phyloP scores from a whole-genome alignment of 805 yeast genomes.

The Komagataella pastoris region DNA sequence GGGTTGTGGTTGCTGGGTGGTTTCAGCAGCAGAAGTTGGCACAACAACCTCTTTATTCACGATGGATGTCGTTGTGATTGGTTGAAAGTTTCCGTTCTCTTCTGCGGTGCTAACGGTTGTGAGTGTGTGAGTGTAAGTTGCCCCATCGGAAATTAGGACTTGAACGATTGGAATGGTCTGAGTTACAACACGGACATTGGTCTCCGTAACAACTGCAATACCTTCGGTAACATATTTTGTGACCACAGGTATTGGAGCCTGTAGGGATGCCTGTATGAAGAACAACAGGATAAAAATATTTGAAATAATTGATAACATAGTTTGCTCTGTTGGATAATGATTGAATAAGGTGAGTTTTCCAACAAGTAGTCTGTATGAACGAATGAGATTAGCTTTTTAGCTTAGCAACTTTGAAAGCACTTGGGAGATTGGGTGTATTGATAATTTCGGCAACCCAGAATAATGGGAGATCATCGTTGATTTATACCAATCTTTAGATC shows the following conservation, averaged over 20 bases:
- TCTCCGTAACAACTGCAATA: slow-evolving; percentile 17
- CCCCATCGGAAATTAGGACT: slow-evolving; percentile 36
- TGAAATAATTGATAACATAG: neutral
- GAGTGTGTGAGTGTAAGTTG: slow-evolving; percentile 33
- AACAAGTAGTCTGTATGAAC: slow-evolving; percentile 1
- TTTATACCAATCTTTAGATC: slow-evolving; percentile 12
- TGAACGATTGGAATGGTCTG: slow-evolving; percentile 38
- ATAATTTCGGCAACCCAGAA: neutral
- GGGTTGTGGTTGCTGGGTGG: slow-evolving; percentile 2
- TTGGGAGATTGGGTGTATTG: neutral
- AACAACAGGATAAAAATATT: neutral
- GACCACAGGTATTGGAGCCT: slow-evolving; percentile 8
- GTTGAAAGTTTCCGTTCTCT: slow-evolving; percentile 4
- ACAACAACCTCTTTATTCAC: slow-evolving; percentile 7
- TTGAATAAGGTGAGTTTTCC: neutral
- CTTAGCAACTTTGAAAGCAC: neutral
- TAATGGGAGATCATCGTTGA: slow-evolving; percentile 3
- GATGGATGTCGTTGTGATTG: slow-evolving; percentile 8
- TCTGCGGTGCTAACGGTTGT: slow-evolving; percentile 20
- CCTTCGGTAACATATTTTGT: slow-evolving; percentile 18
- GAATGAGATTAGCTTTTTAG: neutral
- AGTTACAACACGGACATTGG: slow-evolving; percentile 30
- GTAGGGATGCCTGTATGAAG: neutral
- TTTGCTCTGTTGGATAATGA: neutral
- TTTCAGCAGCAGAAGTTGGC: slow-evolving; percentile 4